A percentile compares a stretch with the other conserved stretches of the same genome.
These are phyloP conservation scores for Mycena metata DNA, from an alignment of 768 basidiomycete species.

Conservation along the genomic window DNA sequence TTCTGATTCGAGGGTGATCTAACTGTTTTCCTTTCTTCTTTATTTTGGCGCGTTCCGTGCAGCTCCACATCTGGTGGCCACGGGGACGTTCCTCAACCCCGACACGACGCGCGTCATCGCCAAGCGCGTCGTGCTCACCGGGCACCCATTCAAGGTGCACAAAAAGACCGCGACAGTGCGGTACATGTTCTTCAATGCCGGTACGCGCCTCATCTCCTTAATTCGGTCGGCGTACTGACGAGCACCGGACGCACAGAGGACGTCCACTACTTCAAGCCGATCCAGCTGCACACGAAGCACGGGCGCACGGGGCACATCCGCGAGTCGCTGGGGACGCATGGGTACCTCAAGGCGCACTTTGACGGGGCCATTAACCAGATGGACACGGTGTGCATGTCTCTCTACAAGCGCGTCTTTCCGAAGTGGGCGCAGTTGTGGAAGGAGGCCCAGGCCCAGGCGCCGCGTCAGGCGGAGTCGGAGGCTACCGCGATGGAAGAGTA, in stretches of 20 bases:
- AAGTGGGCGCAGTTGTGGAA: conserved; percentile 80
- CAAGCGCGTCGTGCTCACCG: conserved; percentile 95
- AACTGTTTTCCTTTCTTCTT: not conserved
- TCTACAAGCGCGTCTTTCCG: conserved; percentile 96
- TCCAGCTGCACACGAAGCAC: conserved; percentile 93
- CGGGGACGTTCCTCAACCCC: conserved; percentile 87
- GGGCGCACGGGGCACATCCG: conserved; percentile 91
- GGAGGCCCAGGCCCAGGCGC: no score
- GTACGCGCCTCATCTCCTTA: conserved; percentile 52
- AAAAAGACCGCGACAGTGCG: conserved; percentile 97
- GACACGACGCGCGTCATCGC: conserved; percentile 93
- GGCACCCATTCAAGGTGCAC: conserved; percentile 97
- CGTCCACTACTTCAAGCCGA: conserved; percentile 91
- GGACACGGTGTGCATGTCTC: conserved; percentile 95
- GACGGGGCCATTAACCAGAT: conserved; percentile 95
- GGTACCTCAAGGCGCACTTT: conserved; percentile 97
- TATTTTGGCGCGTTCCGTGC: conserved; percentile 16
- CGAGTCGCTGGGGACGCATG: conserved; percentile 96
- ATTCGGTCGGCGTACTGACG: conserved; percentile 27
- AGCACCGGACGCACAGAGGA: conserved; percentile 67
- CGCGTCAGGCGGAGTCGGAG: conserved; percentile 23
- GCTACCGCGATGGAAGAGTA: conserved; percentile 58
- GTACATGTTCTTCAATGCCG: conserved; percentile 97
- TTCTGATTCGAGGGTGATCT: not conserved
- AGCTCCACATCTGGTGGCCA: conserved; percentile 91